phyloP scores from a whole-genome alignment of 2,329 filamentous ascomycete species.

The Cordyceps javanica region DNA sequence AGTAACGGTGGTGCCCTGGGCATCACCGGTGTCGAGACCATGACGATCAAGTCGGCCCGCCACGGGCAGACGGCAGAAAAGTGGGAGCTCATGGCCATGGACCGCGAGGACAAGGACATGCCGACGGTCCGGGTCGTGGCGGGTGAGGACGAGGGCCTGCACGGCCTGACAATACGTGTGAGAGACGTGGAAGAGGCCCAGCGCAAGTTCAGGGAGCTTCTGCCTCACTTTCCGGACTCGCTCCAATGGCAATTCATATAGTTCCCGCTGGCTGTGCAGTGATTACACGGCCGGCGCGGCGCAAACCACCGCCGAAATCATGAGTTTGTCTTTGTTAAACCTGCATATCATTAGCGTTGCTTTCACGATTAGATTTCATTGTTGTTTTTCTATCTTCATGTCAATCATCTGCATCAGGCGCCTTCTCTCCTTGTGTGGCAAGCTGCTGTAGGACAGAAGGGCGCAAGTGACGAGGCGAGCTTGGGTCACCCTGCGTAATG shows the following conservation, averaged over 20 bases:
- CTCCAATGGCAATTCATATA: not conserved
- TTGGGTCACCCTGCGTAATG: too few relatives aligned
- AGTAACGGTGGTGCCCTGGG: not conserved
- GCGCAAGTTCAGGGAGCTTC: not conserved
- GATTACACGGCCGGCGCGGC: not conserved
- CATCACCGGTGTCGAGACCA: not conserved
- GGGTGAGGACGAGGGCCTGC: slow-evolving; percentile 1
- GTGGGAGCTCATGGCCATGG: not conserved
- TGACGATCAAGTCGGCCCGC: not conserved
- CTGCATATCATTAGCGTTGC: not conserved
- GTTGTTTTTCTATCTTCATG: too few relatives aligned
- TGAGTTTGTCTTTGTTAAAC: not conserved
- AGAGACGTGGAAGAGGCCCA: not conserved
- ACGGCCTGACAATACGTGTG: slow-evolving; percentile 2
- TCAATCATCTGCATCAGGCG: too few relatives aligned
- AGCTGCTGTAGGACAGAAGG: too few relatives aligned
- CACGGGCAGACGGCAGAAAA: not conserved
- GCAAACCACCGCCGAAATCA: not conserved
- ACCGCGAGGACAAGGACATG: not conserved
- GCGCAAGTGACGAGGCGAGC: too few relatives aligned
- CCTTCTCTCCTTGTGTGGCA: too few relatives aligned
- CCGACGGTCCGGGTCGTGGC: slow-evolving; percentile 3
- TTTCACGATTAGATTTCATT: not conserved
- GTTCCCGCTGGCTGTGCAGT: not conserved
- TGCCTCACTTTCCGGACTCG: not conserved